Conservation (phyloP, 2,329 filamentous ascomycete species). For the Neopestalotiopsis rosae region DNA sequence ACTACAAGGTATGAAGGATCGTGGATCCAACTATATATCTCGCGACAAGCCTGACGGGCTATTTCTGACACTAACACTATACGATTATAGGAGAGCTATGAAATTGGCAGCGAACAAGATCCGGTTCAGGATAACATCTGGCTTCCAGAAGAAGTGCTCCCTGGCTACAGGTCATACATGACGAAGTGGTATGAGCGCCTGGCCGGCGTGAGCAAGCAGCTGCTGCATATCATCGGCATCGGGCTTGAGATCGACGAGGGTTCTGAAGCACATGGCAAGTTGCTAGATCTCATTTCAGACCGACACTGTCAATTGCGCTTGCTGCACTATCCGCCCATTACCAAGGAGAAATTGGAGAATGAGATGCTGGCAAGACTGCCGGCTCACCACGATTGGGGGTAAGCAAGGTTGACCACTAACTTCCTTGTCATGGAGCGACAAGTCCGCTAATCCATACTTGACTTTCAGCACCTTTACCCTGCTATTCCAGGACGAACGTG, state of each 20-base stretch:
- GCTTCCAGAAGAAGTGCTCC: conserved; percentile 49
- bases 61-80: background rate
- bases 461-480: conserved; percentile 49
- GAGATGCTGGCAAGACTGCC: conserved; percentile 39
- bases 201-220: conserved; percentile 18
- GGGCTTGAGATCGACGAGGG: conserved; percentile 20
- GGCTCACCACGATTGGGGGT: conserved; percentile 59
- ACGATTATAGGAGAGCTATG: conserved; percentile 41
- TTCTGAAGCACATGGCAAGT: conserved; percentile 9
- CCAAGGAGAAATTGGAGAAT: conserved; percentile 24
- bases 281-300: conserved; percentile 22
- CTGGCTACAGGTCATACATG: conserved; percentile 46
- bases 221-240: conserved; percentile 24
- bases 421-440: too few relatives aligned
- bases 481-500: conserved; percentile 58
- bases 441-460: background rate
- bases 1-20: conserved; percentile 26
- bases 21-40: background rate
- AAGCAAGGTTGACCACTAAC: conserved; percentile 9
- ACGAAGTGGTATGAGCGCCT: conserved; percentile 35
- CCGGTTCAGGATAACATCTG: conserved; percentile 50
- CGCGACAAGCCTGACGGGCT: too few relatives aligned
- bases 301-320: conserved; percentile 27
- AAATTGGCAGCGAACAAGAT: conserved; percentile 50
- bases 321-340: conserved; percentile 28